Base-by-base conservation (phyloP, 495 filamentous ascomycete species). In the Glutinoglossum americanum region DNA sequence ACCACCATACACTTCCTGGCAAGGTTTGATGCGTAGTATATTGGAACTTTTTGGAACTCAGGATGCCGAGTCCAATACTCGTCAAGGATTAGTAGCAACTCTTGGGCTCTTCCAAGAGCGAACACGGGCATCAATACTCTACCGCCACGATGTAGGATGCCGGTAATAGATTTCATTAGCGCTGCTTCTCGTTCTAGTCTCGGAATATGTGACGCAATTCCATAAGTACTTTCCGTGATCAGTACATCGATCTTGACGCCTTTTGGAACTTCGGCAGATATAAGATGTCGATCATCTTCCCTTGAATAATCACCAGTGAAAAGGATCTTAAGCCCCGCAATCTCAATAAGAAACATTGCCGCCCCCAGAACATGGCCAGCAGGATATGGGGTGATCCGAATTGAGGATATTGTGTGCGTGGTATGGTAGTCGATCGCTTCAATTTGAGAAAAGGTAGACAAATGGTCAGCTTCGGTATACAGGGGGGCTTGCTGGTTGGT, bases 361-460 rank as follows among this genome's bases (percentile, higher is more conserved):
- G 89, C 92, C n/a, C 92, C 92, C 21, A 98, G 79, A 15, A 98
- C 92, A 69, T 98, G 92, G 32, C 92, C 92, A 11, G 92, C 92
- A 3, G 93, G 92, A 64, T 92, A 96, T 11, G 92, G 92, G 0
- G 92, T 98, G 62, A 98, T 92, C 19, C 89, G 84, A 64, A 98
- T 95, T 51, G 86, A 89, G 28, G 89, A 90, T 63, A 96, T 88
- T 6, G 88, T 95, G 63, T 97, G 89, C 2, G 92, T 97, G 3
- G 92, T 97, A 67, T 98, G 81, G 73, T 95, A 98, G 69, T 94
- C 89, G 63, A 98, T 96, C 10, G 92, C 89, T 72, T 98, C 89
- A 64, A 98, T 98, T 60, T 80, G 74, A 26, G 87, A 84, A 57
- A 96, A 93, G 3, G 89, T 96, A 49, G 86, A 83, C 17, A 96